Conservation (phyloP, 345 rosid genomes). For the Abelmoschus esculentus region DNA sequence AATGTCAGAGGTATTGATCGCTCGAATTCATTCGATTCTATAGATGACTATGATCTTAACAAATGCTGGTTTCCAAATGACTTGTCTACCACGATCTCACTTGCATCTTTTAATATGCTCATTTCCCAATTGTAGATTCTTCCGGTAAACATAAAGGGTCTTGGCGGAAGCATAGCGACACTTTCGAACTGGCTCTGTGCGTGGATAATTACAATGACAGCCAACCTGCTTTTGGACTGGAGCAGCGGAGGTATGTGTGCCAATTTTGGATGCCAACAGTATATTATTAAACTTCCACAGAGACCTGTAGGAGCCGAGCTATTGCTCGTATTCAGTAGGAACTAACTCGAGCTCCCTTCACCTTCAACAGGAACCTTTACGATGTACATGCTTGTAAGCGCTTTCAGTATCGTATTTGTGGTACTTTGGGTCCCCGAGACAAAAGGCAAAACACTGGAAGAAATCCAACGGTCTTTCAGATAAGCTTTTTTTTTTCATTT, state of each 20-base stretch:
- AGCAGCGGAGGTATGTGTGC: slow-evolving; percentile 57
- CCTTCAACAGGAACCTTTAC: slow-evolving; percentile 69
- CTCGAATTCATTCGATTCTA: no score
- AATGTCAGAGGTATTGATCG: slow-evolving; percentile 79
- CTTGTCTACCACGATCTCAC: neutral
- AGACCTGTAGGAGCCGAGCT: neutral
- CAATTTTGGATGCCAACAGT: neutral
- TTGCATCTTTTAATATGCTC: neutral
- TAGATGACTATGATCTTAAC: no score
- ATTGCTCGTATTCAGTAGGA: neutral
- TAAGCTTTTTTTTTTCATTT: slow-evolving; percentile 29
- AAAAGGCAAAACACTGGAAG: slow-evolving; percentile 81
- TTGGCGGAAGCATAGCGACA: slow-evolving; percentile 89
- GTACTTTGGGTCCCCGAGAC: slow-evolving; percentile 87
- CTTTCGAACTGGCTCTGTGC: slow-evolving; percentile 64
- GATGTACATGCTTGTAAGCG: slow-evolving; percentile 52
- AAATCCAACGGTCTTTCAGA: slow-evolving; percentile 82
- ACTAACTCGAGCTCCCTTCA: neutral
- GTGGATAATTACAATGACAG: slow-evolving; percentile 77
- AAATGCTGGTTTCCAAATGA: no score
- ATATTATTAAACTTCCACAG: neutral
- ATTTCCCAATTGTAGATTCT: slow-evolving; percentile 54
- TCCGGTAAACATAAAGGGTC: slow-evolving; percentile 80
- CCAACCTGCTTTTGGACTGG: slow-evolving; percentile 80
- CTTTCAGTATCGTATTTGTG: slow-evolving; percentile 53